Evolutionary conservation across 345 rosid genomes (phyloP), one percentile per base, ranked within the genome.

Genomic region (Populus ilicifolia): DNA sequence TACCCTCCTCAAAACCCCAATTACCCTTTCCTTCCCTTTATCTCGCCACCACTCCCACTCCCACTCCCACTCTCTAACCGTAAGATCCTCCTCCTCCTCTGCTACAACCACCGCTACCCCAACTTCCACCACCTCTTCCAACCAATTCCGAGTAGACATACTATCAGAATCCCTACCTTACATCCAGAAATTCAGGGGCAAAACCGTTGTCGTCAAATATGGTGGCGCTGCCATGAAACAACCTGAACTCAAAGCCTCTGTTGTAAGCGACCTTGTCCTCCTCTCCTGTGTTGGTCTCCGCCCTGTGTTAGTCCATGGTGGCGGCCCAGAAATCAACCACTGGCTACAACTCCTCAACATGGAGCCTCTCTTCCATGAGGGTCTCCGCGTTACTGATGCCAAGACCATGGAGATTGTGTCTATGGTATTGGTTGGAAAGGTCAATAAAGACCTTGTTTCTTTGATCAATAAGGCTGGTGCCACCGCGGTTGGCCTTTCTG

Each of bases 171-270:
- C 99, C 1, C 86, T 96, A 17, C 99, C 99, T 0, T 96, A 92
- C 81, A 93, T 96, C 81, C 98, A 93, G 79, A 92, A 89, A 82
- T 93, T 91, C 83, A 83, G 96, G 1, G 99, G 99, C 2, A 92
- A 94, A 83, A 92, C 92, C 62, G 84, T 94, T 23, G 97, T 94
- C 8, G 97, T 94, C 85, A 94, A 94, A 85, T 92, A 92, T 72
- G 98, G 97, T 39, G 96, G 98, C 75, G 98, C 96, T 33, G 99
- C 99, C 83, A 93, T 96, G 99, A 93, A 90, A 63, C 86, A 86
- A 0, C 86, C 89, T 70, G 89, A 87, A 41, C 93, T 92, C 41
- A 90, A 86, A 79, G 88, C 93, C 41, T 90, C 93, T 18, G 94
- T 94, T 27, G 87, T 91, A 0, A 87, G 86, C 75, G 96, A 94